Conservation (phyloP, 1,139 yeast species). For the Debaryomycetaceae sp. region DNA sequence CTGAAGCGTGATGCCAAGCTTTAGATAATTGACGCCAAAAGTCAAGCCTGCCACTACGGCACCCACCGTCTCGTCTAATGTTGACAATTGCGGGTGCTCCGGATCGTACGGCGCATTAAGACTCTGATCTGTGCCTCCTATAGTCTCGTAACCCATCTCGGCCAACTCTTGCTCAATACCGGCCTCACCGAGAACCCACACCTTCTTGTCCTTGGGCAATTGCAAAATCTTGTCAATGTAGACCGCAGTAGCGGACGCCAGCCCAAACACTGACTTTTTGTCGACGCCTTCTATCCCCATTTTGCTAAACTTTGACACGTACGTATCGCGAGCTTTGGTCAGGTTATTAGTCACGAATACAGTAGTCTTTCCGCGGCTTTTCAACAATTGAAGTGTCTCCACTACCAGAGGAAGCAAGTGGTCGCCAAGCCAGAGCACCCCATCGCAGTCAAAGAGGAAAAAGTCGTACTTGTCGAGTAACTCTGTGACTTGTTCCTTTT, state of each 20-base stretch:
- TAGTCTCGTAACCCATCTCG: slow-evolving; percentile 30
- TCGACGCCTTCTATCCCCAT: slow-evolving; percentile 57
- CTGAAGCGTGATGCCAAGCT: slow-evolving; percentile 72
- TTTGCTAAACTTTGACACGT: slow-evolving; percentile 62
- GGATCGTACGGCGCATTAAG: slow-evolving; percentile 25
- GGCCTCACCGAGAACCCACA: slow-evolving; percentile 37
- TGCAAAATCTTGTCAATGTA: slow-evolving; percentile 69
- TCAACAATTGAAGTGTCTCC: slow-evolving; percentile 28
- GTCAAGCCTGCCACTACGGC: slow-evolving; percentile 88
- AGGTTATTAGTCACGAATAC: slow-evolving; percentile 93
- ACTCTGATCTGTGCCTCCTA: slow-evolving; percentile 32
- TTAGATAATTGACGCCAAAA: slow-evolving; percentile 64
- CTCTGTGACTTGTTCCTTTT: slow-evolving; percentile 11
- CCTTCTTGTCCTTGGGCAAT: slow-evolving; percentile 52
- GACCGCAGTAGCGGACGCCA: slow-evolving; percentile 85
- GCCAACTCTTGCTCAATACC: slow-evolving; percentile 34
- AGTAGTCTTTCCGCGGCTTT: slow-evolving; percentile 40
- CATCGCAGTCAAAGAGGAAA: slow-evolving; percentile 38
- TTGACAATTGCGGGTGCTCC: slow-evolving; percentile 20
- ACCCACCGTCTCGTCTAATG: slow-evolving; percentile 64
- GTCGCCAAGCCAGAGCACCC: slow-evolving; percentile 40
- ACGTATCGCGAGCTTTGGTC: slow-evolving; percentile 74
- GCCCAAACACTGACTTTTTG: slow-evolving; percentile 76
- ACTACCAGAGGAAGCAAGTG: slow-evolving; percentile 30
- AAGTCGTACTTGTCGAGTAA: slow-evolving; percentile 25